phyloP scores from a whole-genome alignment of 345 rosid genomes.

The Mallotus nudiflorus region DNA sequence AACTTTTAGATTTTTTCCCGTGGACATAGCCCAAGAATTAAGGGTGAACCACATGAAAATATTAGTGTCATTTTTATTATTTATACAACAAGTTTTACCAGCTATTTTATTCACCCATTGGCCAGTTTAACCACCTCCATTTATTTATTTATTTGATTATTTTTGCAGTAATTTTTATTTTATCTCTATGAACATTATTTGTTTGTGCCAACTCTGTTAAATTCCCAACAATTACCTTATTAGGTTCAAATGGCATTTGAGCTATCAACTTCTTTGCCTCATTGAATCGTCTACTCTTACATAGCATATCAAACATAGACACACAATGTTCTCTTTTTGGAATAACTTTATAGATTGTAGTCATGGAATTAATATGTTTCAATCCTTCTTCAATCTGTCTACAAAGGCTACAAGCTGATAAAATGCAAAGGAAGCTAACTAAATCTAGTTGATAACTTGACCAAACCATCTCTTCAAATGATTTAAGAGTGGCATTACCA shows the following conservation, averaged over 20 bases:
- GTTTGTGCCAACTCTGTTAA: too few species aligned
- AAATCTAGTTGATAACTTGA: conserved; percentile 70
- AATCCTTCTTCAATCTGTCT: conserved; percentile 76
- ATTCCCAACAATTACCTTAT: conserved; percentile 81
- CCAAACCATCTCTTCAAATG: conserved; percentile 59
- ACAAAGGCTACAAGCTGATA: conserved; percentile 84
- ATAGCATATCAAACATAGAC: conserved; percentile 66
- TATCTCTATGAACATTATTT: too few species aligned
- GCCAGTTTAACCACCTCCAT: too few species aligned
- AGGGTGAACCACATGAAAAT: too few species aligned
- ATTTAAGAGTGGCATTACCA: conserved; percentile 53
- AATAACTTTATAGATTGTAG: conserved; percentile 42
- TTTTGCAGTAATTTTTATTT: too few species aligned
- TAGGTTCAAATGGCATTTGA: conserved; percentile 73
- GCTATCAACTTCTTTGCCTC: conserved; percentile 70
- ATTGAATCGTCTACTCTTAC: conserved; percentile 58
- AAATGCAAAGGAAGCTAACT: conserved; percentile 62
- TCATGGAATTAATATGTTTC: conserved; percentile 58
- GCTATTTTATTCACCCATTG: too few species aligned
- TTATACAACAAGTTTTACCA: too few species aligned
- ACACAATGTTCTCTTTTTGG: conserved; percentile 73
- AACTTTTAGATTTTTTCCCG: too few species aligned
- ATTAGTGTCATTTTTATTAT: too few species aligned
- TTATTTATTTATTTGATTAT: too few species aligned
- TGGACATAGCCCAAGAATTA: too few species aligned